Evolutionary conservation across 441 rosid species (phyloP), one percentile per base, ranked within the genome.

Genomic region (Populus trichocarpa): DNA sequence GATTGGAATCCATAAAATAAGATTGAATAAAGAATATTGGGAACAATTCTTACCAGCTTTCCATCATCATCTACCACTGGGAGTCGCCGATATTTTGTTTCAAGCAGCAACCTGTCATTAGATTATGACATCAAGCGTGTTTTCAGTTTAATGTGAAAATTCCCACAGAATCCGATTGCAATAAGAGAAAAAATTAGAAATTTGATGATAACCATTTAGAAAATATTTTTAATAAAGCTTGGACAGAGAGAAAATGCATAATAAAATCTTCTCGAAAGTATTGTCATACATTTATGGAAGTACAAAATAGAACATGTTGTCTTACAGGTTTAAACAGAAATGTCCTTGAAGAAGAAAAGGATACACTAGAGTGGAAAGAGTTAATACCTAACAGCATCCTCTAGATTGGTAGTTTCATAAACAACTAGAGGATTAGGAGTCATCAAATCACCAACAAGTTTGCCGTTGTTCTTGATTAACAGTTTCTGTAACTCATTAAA

Each of bases 381-480:
- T 30, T 16, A 35, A 50, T 84, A 93, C 97, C 97, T 90, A 67
- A 93, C 96, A 81, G 96, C 98, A 79, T 91, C 95, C 85, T 92
- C 96, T 77, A 95, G 78, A 82, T 91, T 89, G 79, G 98, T 87
- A 33, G 87, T 83, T 78, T 91, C 97, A 78, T 84, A 84, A 72
- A 93, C 91, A 82, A 88, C 91, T 0, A 90, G 91, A 1, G 98
- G 97, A 75, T 92, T 86, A 72, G 95, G 89, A 1, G 97, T 93
- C 98, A 95, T 95, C 92, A 94, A 85, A 82, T 94, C 97, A 68
- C 98, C 98, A 30, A 93, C 90, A 61, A 93, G 92, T 86, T 89
- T 92, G 28, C 98, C 97, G 64, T 88, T 82, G 63, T 88, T 93
- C 90, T 95, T 93, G 70, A 75, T 86, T 8, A 95, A 85, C 79